These are phyloP conservation scores for Lindgomyces ingoldianus DNA, from an alignment of 495 filamentous ascomycete genomes.

Conservation along the genomic window DNA sequence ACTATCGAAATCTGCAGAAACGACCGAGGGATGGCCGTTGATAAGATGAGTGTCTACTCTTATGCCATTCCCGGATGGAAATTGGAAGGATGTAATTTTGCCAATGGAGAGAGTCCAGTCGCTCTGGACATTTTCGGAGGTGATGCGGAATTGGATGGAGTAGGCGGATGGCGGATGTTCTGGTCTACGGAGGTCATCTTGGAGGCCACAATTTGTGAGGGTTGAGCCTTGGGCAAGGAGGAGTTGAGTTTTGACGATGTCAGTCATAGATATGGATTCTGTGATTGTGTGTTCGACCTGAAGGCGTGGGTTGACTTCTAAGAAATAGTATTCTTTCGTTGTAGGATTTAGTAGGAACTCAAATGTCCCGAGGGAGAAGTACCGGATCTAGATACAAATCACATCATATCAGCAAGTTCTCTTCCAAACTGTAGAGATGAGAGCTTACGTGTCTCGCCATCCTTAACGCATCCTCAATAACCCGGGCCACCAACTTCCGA, in stretches of 20 bases:
- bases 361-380: slow-evolving; percentile 46
- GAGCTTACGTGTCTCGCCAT: slow-evolving; percentile 43
- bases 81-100: slow-evolving; percentile 54
- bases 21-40: slow-evolving; percentile 45
- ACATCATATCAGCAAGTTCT: background rate
- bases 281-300: slow-evolving; percentile 59
- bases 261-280: slow-evolving; percentile 45
- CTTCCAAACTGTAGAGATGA: background rate
- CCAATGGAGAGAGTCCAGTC: slow-evolving; percentile 60
- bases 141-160: slow-evolving; percentile 61
- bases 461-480: slow-evolving; percentile 43
- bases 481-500: slow-evolving; percentile 44
- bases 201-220: slow-evolving; percentile 49
- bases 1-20: slow-evolving; percentile 61
- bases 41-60: slow-evolving; percentile 58
- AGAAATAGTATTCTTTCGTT: slow-evolving; percentile 43
- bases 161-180: slow-evolving; percentile 42
- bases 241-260: slow-evolving; percentile 54
- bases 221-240: slow-evolving; percentile 55
- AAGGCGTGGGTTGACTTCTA: slow-evolving; percentile 47
- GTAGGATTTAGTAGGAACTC: slow-evolving; percentile 47
- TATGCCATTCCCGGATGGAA: slow-evolving; percentile 59
- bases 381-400: slow-evolving; percentile 35
- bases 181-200: slow-evolving; percentile 34
- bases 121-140: slow-evolving; percentile 57